A percentile compares a stretch with the other conserved stretches of the same genome.
These are phyloP conservation scores for Recurvomyces mirabilis DNA, from an alignment of 495 filamentous ascomycete species.

Conservation along the genomic window DNA sequence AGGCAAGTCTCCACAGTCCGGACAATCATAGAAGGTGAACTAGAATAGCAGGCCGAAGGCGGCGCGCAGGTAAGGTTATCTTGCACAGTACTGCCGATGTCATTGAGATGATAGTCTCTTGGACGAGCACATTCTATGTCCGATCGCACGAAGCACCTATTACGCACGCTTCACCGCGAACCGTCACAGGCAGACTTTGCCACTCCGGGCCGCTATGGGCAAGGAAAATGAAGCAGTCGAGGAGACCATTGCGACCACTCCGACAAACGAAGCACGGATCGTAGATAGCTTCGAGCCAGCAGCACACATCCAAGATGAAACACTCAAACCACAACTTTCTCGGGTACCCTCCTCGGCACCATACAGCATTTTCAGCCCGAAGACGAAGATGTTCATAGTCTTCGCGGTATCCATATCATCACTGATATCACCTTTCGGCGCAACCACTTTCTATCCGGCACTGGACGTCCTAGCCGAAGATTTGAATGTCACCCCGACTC, in stretches of 20 bases:
- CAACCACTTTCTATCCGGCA: slow-evolving; percentile 26
- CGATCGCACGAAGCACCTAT: too few species aligned
- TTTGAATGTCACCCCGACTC: slow-evolving; percentile 20
- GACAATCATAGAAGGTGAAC: too few species aligned
- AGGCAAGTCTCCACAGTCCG: too few species aligned
- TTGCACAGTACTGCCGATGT: too few species aligned
- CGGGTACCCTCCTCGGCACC: slow-evolving; percentile 15
- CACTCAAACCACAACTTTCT: neutral
- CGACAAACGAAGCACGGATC: neutral
- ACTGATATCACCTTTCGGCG: slow-evolving; percentile 27
- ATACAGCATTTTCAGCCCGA: slow-evolving; percentile 25
- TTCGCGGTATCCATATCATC: slow-evolving; percentile 21
- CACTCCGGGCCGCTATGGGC: too few species aligned
- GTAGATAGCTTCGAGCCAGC: neutral
- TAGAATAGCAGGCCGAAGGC: too few species aligned
- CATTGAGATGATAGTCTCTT: too few species aligned
- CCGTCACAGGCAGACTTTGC: too few species aligned
- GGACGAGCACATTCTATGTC: too few species aligned
- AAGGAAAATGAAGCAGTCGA: neutral
- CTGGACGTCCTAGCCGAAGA: slow-evolving; percentile 23
- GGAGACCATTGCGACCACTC: neutral
- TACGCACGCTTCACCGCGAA: too few species aligned
- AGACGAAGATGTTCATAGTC: slow-evolving; percentile 25
- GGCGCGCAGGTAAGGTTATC: too few species aligned
- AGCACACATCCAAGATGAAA: neutral